phyloP scores from a whole-genome alignment of 805 yeast species.

The Naumovozyma castellii region DNA sequence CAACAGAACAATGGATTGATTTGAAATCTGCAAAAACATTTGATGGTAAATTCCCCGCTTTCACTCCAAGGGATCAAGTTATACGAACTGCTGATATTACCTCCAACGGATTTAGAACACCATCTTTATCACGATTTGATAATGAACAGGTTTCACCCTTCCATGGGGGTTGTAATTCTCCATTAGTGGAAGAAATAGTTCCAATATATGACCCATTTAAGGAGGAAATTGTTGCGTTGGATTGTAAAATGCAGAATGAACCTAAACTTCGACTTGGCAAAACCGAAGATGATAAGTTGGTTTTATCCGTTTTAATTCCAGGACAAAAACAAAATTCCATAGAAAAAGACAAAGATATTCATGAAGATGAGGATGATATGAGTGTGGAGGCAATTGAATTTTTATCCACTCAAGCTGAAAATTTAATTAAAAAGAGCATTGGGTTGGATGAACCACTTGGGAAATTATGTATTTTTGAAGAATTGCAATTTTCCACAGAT shows the following conservation, averaged over 20 bases:
- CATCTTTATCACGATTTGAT: too few relatives aligned
- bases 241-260: too few relatives aligned
- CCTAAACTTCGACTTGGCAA: too few relatives aligned
- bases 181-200: neutral
- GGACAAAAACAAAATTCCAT: too few relatives aligned
- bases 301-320: too few relatives aligned
- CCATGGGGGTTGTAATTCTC: neutral
- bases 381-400: neutral
- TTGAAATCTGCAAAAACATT: constrained; percentile 7
- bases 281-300: too few relatives aligned
- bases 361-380: neutral
- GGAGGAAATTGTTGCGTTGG: neutral
- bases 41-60: constrained; percentile 1
- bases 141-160: neutral
- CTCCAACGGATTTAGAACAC: constrained; percentile 21
- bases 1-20: constrained; percentile 18
- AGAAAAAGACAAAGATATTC: neutral
- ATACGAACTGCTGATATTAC: constrained; percentile 25
- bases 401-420: neutral
- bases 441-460: neutral
- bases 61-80: constrained; percentile 25
- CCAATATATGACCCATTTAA: neutral
- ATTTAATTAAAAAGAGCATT: neutral
- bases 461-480: neutral
- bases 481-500: constrained; percentile 34